Evolutionary conservation across 805 yeast species (phyloP).

Genomic region (Candida coleopterorum): DNA sequence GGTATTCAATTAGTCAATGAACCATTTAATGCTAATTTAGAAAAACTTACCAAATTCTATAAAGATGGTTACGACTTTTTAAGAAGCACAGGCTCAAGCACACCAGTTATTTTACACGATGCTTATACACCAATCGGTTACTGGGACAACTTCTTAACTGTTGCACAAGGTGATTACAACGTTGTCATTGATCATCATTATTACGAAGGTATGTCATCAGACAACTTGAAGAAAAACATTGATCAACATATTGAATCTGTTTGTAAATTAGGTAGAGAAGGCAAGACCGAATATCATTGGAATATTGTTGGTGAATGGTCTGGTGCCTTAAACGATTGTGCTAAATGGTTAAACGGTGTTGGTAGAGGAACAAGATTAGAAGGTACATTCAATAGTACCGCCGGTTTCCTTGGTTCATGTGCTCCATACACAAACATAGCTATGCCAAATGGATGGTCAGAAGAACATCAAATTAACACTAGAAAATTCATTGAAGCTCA

Average conservation of each 20-base stretch:
- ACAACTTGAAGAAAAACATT: conserved; percentile 52
- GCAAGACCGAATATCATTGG: conserved; percentile 60
- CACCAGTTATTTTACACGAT: conserved; percentile 72
- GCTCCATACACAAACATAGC: conserved; percentile 22
- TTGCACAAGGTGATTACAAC: conserved; percentile 40
- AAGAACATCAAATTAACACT: conserved; percentile 48
- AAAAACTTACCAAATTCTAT: conserved; percentile 58
- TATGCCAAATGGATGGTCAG: conserved; percentile 48
- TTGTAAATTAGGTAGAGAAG: conserved; percentile 25
- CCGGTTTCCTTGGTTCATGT: conserved; percentile 63
- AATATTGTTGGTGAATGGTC: conserved; percentile 83
- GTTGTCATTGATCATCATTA: conserved; percentile 85
- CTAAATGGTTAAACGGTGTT: conserved; percentile 85
- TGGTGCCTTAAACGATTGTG: conserved; percentile 90
- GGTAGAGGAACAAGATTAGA: conserved; percentile 79
- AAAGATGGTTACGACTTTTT: conserved; percentile 58
- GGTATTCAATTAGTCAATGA: conserved; percentile 87
- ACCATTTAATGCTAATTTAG: conserved; percentile 73
- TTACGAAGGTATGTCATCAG: conserved; percentile 75
- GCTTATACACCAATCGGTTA: conserved; percentile 61
- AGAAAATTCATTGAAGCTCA: conserved; percentile 85
- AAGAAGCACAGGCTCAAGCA: conserved; percentile 47
- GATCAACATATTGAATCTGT: conserved; percentile 54
- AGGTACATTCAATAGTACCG: conserved; percentile 44
- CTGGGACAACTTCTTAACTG: conserved; percentile 56